Conservation (phyloP, 371 early-diverging fungal species). For the Mortierella sp. region DNA sequence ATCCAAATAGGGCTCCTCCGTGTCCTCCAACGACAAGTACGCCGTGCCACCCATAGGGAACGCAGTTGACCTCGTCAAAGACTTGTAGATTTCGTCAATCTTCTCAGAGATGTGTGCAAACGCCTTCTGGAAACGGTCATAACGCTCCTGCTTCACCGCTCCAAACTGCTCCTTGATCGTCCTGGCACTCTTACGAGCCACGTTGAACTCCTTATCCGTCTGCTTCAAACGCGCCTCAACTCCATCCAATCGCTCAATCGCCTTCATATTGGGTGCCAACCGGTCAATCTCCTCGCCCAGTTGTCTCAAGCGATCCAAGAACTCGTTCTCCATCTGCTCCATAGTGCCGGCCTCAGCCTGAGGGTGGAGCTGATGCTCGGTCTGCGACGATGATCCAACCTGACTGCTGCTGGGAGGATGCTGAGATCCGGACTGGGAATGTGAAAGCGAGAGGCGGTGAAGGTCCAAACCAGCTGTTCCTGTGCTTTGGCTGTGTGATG, state of each 20-base stretch:
- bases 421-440: slow-evolving; percentile 27
- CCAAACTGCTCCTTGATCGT: slow-evolving; percentile 85
- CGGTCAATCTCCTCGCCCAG: slow-evolving; percentile 83
- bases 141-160: slow-evolving; percentile 86
- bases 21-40: slow-evolving; percentile 94
- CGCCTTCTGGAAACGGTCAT: slow-evolving; percentile 87
- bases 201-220: slow-evolving; percentile 87
- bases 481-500: slow-evolving; percentile 10
- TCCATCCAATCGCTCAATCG: slow-evolving; percentile 87
- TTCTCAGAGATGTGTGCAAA: slow-evolving; percentile 91
- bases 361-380: slow-evolving; percentile 11
- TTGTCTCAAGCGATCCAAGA: slow-evolving; percentile 76
- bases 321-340: slow-evolving; percentile 73
- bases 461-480: slow-evolving; percentile 30
- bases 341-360: slow-evolving; percentile 59
- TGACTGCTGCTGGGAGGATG: not conserved
- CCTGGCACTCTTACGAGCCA: slow-evolving; percentile 83
- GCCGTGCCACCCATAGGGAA: slow-evolving; percentile 97
- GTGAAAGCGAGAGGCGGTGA: slow-evolving; percentile 40
- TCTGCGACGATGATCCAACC: slow-evolving; percentile 22
- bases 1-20: slow-evolving; percentile 95
- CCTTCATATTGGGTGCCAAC: slow-evolving; percentile 92
- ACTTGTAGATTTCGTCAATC: slow-evolving; percentile 97
- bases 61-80: slow-evolving; percentile 84
- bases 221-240: slow-evolving; percentile 83